These are phyloP conservation scores for Salix dunnii DNA, from an alignment of 345 rosid genomes.

Conservation along the genomic window DNA sequence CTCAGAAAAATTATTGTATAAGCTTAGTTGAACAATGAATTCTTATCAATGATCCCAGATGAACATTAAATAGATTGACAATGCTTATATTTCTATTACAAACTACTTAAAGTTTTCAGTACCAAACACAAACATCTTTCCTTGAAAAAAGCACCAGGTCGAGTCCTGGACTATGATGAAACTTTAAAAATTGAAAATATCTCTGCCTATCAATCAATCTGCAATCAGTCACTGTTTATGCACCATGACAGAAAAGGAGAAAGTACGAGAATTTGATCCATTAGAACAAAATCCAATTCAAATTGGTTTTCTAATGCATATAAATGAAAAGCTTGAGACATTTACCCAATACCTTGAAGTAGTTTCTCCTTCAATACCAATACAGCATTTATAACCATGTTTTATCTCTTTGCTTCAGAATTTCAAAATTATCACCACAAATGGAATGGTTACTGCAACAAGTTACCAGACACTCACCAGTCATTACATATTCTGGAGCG, in stretches of 20 bases:
- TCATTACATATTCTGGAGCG: constrained; percentile 96
- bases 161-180: neutral
- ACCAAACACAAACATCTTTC: neutral
- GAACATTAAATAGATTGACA: neutral
- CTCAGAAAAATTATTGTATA: constrained; percentile 5
- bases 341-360: no score
- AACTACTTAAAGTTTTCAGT: neutral
- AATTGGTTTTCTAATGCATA: no score
- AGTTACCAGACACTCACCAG: constrained; percentile 51
- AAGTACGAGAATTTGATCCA: no score
- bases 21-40: neutral
- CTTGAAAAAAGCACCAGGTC: neutral
- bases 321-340: no score
- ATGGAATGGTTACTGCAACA: neutral
- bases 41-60: neutral
- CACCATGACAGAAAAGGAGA: no score
- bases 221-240: no score
- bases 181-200: neutral
- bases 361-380: no score
- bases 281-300: no score
- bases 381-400: neutral
- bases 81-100: neutral
- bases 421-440: neutral
- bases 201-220: no score
- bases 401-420: neutral